Conservation (phyloP, 129 eudicot genomes). For the Deinandra increscens region DNA sequence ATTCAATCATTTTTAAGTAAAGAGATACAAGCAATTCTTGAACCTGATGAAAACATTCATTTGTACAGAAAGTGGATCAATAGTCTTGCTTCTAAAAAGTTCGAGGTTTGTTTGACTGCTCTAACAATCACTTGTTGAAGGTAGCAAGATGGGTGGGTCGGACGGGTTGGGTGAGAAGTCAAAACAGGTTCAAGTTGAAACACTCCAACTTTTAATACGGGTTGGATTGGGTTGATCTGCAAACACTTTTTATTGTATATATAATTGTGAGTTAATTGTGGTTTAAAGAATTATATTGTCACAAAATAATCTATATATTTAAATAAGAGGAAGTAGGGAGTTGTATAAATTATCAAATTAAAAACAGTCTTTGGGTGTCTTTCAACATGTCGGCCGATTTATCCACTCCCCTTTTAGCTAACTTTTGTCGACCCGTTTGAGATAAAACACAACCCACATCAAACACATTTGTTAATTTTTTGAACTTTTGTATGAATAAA, state of each 20-base stretch:
- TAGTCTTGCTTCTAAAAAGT: conserved; percentile 45
- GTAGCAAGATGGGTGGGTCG: conserved; percentile 2
- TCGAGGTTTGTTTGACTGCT: conserved; percentile 42
- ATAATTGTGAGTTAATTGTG: no score
- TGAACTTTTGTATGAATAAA: not conserved
- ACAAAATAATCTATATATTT: no score
- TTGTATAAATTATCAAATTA: no score
- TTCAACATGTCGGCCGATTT: no score
- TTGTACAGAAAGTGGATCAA: conserved; percentile 57
- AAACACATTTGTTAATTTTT: not conserved
- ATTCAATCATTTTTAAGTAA: conserved; percentile 45
- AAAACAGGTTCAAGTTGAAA: not conserved
- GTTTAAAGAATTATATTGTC: no score
- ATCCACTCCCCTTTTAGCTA: not conserved
- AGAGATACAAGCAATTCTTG: conserved; percentile 46
- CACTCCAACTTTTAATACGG: not conserved
- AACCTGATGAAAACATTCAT: conserved; percentile 45
- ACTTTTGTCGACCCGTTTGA: not conserved
- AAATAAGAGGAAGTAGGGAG: no score
- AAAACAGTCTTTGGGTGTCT: no score
- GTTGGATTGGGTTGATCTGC: not conserved
- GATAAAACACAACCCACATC: not conserved
- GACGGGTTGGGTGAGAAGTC: not conserved
- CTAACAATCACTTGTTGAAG: not conserved
- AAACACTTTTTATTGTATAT: not conserved